Conservation (phyloP, 371 early-diverging fungal genomes). For the Mortierella sp. region DNA sequence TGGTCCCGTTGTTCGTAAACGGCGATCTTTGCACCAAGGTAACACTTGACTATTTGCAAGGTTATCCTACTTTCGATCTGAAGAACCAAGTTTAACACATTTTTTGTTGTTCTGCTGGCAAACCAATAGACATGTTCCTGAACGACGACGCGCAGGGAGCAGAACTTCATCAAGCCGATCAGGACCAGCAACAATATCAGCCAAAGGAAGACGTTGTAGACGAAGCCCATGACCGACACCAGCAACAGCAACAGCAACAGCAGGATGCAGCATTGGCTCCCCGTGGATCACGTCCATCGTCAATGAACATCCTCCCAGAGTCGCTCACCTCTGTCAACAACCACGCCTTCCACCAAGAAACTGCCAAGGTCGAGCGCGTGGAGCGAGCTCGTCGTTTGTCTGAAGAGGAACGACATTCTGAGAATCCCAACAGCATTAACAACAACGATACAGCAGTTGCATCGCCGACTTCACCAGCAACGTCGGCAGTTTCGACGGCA, state of each 20-base stretch:
- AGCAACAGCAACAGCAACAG: constrained; percentile 11
- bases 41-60: neutral
- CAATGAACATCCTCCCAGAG: constrained; percentile 47
- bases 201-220: neutral
- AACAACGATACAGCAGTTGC: neutral
- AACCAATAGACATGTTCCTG: constrained; percentile 23
- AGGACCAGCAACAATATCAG: constrained; percentile 7
- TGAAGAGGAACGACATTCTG: constrained; percentile 19
- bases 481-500: neutral
- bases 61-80: too few species aligned
- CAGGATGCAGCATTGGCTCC: constrained; percentile 3
- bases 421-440: neutral
- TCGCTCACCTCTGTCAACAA: constrained; percentile 47
- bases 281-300: constrained; percentile 24
- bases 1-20: constrained; percentile 34
- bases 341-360: constrained; percentile 28
- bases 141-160: constrained; percentile 10
- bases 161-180: neutral
- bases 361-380: constrained; percentile 9
- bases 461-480: neutral
- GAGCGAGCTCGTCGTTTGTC: constrained; percentile 25
- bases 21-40: constrained; percentile 52
- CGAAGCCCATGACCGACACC: neutral
- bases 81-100: neutral
- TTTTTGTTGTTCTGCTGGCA: neutral